Evolutionary conservation across 108 stramenopile species (phyloP).

Genomic region (Nitzschia sp.): DNA sequence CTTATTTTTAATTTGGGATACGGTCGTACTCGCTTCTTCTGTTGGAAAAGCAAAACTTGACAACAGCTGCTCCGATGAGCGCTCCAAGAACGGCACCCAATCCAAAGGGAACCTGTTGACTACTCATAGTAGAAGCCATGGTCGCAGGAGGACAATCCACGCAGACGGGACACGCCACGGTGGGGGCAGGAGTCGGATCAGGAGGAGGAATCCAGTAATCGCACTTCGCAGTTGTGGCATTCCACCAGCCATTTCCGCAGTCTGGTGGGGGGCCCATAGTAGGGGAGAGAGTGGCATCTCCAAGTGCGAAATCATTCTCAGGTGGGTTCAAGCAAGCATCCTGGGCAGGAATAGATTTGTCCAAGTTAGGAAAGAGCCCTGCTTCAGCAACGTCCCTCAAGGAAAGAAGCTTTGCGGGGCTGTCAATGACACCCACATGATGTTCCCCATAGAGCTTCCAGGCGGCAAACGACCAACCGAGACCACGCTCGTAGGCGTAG

Average conservation of each 20-base stretch:
- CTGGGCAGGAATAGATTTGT: constrained; percentile 9
- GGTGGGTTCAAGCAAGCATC: constrained; percentile 73
- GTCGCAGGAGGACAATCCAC: not conserved
- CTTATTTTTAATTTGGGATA: constrained; percentile 5
- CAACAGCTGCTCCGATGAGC: constrained; percentile 1
- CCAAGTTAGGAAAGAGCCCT: constrained; percentile 49
- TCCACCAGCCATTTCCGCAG: constrained; percentile 85
- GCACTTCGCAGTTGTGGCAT: constrained; percentile 50
- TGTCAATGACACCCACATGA: constrained; percentile 40
- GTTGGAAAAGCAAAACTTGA: constrained; percentile 5
- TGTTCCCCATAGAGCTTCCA: constrained; percentile 71
- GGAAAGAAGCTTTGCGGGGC: constrained; percentile 57
- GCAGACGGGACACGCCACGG: constrained; percentile 24
- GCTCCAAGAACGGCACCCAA: constrained; percentile 1
- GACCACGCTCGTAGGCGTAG: constrained; percentile 63
- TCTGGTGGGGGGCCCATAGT: constrained; percentile 69
- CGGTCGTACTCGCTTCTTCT: not conserved
- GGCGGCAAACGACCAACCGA: constrained; percentile 72
- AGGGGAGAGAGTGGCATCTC: constrained; percentile 72
- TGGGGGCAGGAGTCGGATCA: constrained; percentile 43
- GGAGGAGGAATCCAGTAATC: constrained; percentile 83
- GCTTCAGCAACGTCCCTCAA: constrained; percentile 66
- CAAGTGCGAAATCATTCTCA: constrained; percentile 60
- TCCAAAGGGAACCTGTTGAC: no score
- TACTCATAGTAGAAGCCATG: no score